phyloP scores from a whole-genome alignment of 73 alveolate species.

The Paraurostyla sp. region DNA sequence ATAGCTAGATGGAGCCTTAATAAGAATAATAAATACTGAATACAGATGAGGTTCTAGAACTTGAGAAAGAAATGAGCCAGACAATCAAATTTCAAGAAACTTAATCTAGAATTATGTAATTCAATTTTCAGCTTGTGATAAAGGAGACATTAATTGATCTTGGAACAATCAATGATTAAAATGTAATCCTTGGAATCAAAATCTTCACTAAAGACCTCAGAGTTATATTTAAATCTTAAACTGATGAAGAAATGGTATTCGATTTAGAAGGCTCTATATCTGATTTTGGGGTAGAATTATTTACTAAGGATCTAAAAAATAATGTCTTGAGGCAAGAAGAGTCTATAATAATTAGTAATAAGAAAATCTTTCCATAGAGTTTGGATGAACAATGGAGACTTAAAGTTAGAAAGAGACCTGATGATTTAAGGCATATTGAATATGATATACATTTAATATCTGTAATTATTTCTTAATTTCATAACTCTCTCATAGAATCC shows the following conservation, averaged over 20 bases:
- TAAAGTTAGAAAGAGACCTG: constrained; percentile 5
- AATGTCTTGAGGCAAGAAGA: background rate
- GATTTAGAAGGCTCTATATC: constrained; percentile 18
- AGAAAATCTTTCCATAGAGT: background rate
- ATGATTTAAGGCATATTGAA: constrained; percentile 6
- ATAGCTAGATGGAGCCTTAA: background rate
- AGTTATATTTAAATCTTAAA: background rate
- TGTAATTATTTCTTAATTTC: background rate
- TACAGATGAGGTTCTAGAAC: background rate
- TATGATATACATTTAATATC: constrained; percentile 12
- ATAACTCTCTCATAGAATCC: background rate
- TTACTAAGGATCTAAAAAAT: background rate
- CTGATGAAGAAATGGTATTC: background rate
- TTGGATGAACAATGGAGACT: constrained; percentile 4
- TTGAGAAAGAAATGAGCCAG: constrained; percentile 9
- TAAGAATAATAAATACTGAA: background rate
- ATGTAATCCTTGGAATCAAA: background rate
- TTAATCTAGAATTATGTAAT: background rate
- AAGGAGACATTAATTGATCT: background rate
- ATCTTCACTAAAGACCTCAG: background rate
- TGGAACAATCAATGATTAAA: background rate
- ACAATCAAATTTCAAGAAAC: background rate
- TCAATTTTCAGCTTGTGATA: background rate
- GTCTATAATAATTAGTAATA: constrained; percentile 23
- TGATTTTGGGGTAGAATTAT: constrained; percentile 42